phyloP scores from a whole-genome alignment of 75 land plant species.

The Cryptomeria japonica region DNA sequence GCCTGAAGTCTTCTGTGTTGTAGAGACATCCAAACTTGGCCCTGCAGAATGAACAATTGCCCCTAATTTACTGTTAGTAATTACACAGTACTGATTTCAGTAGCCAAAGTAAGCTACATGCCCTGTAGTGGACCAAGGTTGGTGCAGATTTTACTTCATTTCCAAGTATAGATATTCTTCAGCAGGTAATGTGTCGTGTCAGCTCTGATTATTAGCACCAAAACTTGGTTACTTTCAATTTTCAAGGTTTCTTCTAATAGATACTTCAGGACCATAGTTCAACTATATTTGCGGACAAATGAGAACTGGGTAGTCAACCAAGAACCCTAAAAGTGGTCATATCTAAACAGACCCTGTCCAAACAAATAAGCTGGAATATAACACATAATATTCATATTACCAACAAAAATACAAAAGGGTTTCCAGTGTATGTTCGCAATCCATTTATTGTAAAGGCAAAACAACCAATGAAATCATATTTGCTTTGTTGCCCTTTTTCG shows the following conservation, averaged over 20 bases:
- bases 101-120: background rate
- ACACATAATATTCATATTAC: background rate
- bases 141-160: background rate
- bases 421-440: background rate
- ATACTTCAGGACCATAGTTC: background rate
- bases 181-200: background rate
- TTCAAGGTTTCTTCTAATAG: background rate
- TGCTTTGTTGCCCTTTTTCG: background rate
- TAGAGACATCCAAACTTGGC: background rate
- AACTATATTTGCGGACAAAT: background rate
- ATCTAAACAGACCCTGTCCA: background rate
- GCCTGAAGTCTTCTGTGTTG: background rate
- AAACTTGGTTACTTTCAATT: background rate
- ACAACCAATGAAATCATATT: background rate
- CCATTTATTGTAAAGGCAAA: background rate
- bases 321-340: background rate
- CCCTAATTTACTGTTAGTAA: background rate
- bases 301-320: background rate
- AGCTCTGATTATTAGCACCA: background rate
- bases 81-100: background rate
- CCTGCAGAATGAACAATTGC: background rate
- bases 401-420: background rate
- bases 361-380: background rate
- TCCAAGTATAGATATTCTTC: background rate
- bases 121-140: background rate